A percentile compares a stretch with the other conserved stretches of the same genome.
These are phyloP conservation scores for Blastocystis sp. DNA, from an alignment of 352 stramenopile species.

Conservation along the genomic window DNA sequence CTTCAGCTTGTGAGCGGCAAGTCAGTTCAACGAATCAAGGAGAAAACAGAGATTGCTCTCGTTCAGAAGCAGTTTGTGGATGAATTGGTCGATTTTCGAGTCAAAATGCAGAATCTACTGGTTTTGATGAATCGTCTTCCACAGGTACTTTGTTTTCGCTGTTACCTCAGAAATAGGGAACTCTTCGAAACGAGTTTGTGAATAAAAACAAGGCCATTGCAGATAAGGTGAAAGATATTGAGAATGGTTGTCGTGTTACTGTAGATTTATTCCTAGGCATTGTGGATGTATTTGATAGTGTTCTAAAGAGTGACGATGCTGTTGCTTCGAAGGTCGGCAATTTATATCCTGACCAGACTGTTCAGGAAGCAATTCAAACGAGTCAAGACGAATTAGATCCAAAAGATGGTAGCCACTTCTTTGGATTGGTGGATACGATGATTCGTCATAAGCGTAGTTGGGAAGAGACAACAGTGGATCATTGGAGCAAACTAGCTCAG, in stretches of 20 bases:
- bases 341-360: not conserved
- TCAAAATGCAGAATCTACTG: conserved; percentile 50
- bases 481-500: conserved; percentile 50
- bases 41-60: conserved; percentile 35
- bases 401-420: not conserved
- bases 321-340: not conserved
- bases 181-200: not conserved
- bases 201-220: not conserved
- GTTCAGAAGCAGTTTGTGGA: conserved; percentile 46
- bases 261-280: not conserved
- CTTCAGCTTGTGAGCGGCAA: conserved; percentile 18
- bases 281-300: not conserved
- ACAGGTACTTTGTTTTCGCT: not conserved
- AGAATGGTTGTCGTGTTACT: not conserved
- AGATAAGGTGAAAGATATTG: not conserved
- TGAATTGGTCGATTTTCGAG: conserved; percentile 30
- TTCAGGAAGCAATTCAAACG: not conserved
- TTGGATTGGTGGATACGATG: conserved; percentile 1
- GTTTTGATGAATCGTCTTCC: conserved; percentile 31
- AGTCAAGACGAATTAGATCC: not conserved
- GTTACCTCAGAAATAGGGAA: not conserved
- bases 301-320: not conserved
- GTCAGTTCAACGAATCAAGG: conserved; percentile 30
- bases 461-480: conserved; percentile 43
- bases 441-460: conserved; percentile 20